Percentiles rank a stretch among this genome's conserved stretches.
These are phyloP conservation scores for Zygosaccharomyces pseudobailii DNA, from an alignment of 1,139 yeast species.

Conservation along the genomic window DNA sequence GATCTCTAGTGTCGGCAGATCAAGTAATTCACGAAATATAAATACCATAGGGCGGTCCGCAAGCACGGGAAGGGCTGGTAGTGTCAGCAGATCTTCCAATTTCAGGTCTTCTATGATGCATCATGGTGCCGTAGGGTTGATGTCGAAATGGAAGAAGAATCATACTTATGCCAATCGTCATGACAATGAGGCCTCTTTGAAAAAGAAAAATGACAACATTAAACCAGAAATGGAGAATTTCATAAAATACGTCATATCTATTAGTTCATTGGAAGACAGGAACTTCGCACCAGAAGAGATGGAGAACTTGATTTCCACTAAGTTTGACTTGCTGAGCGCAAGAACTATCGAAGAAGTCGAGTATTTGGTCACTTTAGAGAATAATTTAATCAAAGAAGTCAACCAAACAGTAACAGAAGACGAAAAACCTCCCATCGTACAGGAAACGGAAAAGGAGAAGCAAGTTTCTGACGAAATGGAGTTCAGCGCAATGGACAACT, in stretches of 20 bases:
- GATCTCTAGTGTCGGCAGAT: not conserved
- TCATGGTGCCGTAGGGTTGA: slow-evolving; percentile 26
- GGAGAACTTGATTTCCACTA: slow-evolving; percentile 37
- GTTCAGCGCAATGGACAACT: slow-evolving; percentile 33
- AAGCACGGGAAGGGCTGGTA: not conserved
- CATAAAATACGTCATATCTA: slow-evolving; percentile 39
- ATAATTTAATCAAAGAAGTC: slow-evolving; percentile 30
- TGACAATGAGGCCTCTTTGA: not conserved
- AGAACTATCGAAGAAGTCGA: slow-evolving; percentile 71
- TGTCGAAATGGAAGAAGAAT: slow-evolving; percentile 31
- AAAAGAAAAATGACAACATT: slow-evolving; percentile 6
- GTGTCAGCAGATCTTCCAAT: not conserved
- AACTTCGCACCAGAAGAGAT: slow-evolving; percentile 17
- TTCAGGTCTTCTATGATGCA: slow-evolving; percentile 9
- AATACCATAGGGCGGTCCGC: not conserved
- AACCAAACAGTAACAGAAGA: slow-evolving; percentile 6
- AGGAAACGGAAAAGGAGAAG: not conserved
- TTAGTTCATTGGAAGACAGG: slow-evolving; percentile 33
- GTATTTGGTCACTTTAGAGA: slow-evolving; percentile 35
- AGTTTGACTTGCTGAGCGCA: slow-evolving; percentile 73
- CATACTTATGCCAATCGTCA: slow-evolving; percentile 13
- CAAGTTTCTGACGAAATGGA: not conserved
- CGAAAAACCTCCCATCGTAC: not conserved
- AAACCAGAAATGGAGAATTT: slow-evolving; percentile 34
- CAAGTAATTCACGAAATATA: not conserved